phyloP scores from a whole-genome alignment of 208 protist species.

The Crithidia thermophila region DNA sequence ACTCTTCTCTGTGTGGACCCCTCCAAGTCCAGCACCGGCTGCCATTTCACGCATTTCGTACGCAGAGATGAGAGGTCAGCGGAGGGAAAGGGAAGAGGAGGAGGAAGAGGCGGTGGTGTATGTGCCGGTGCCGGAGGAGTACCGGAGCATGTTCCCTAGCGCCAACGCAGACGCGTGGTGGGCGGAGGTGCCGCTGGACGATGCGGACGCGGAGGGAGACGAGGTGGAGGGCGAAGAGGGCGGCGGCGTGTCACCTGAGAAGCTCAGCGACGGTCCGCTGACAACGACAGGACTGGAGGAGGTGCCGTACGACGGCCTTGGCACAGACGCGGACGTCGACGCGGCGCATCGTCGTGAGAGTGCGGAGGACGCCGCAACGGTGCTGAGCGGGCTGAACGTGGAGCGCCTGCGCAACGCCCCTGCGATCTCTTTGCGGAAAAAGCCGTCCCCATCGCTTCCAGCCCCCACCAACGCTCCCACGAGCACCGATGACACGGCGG shows the following conservation, averaged over 20 bases:
- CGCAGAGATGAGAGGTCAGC: too few relatives aligned
- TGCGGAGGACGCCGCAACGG: not conserved
- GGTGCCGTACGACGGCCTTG: constrained; percentile 19
- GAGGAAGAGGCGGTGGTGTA: constrained; percentile 9
- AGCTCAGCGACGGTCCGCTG: not conserved
- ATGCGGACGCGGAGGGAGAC: constrained; percentile 1
- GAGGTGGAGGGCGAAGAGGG: constrained; percentile 7
- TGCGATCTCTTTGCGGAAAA: not conserved
- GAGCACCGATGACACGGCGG: not conserved
- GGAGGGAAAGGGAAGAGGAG: too few relatives aligned
- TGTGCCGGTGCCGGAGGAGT: constrained; percentile 11
- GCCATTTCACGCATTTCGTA: too few relatives aligned
- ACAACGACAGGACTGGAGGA: constrained; percentile 23
- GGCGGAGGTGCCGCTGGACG: constrained; percentile 50
- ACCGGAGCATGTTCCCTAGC: not conserved
- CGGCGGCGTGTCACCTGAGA: not conserved
- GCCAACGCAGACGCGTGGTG: constrained; percentile 39
- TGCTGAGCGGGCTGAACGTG: constrained; percentile 15
- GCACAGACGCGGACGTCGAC: not conserved
- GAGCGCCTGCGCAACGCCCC: constrained; percentile 20
- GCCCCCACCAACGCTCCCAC: not conserved
- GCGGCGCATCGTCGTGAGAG: not conserved
- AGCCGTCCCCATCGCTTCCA: not conserved
- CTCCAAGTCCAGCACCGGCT: too few relatives aligned
- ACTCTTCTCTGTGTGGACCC: too few relatives aligned